Evolutionary conservation across 2,329 filamentous ascomycete species (phyloP).

Genomic region (Epicoccum nigrum): DNA sequence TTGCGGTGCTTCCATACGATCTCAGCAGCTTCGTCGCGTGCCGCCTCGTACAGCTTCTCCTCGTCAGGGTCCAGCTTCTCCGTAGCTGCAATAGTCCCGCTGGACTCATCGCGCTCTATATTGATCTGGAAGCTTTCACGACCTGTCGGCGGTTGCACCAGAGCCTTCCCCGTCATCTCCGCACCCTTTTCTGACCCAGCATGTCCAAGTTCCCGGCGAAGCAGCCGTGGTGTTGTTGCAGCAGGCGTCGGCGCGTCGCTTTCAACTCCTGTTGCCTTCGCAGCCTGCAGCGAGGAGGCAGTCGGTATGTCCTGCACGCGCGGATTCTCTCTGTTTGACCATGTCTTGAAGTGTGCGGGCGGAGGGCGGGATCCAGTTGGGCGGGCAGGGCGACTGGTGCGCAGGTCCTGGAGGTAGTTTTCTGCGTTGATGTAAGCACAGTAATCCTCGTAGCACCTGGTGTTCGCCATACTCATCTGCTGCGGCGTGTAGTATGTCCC

Average conservation of each 20-base stretch:
- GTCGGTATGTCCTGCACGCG: conserved; percentile 35
- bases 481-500: conserved; percentile 44
- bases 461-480: conserved; percentile 46
- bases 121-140: conserved; percentile 42
- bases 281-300: conserved; percentile 34
- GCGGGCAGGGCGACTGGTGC: conserved; percentile 69
- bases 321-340: conserved; percentile 38
- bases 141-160: conserved; percentile 47
- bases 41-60: conserved; percentile 68
- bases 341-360: conserved; percentile 56
- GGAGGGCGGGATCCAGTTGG: conserved; percentile 74
- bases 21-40: conserved; percentile 77
- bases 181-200: conserved; percentile 39
- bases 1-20: conserved; percentile 79
- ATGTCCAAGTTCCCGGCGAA: conserved; percentile 33
- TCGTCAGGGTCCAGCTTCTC: conserved; percentile 74
- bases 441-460: no score
- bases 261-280: conserved; percentile 16
- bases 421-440: conserved; percentile 54
- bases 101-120: conserved; percentile 22
- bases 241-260: neutral
- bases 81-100: conserved; percentile 72
- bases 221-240: conserved; percentile 30
- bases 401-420: conserved; percentile 72
- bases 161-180: conserved; percentile 35